phyloP scores from a whole-genome alignment of 1,139 yeast species.

The Blastobotrys elegans region DNA sequence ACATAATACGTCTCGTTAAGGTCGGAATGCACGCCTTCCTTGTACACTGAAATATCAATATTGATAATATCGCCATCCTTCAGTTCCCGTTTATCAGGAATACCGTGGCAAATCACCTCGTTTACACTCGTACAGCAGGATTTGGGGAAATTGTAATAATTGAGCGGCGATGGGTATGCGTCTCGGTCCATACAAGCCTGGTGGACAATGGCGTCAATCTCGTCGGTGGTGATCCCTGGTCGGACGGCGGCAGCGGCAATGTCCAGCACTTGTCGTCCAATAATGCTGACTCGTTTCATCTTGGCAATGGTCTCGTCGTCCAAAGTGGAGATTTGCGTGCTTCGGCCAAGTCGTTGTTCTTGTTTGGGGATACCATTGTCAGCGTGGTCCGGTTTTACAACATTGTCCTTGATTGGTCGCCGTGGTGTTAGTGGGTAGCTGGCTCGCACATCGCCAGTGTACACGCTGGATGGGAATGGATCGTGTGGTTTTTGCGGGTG shows the following conservation, averaged over 20 bases:
- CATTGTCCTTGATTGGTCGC: constrained; percentile 64
- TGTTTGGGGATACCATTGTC: constrained; percentile 68
- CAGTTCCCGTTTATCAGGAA: constrained; percentile 82
- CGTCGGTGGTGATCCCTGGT: constrained; percentile 94
- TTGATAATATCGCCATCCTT: constrained; percentile 94
- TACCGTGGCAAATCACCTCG: constrained; percentile 95
- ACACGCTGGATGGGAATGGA: constrained; percentile 79
- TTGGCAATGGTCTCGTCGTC: constrained; percentile 63
- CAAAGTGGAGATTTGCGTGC: constrained; percentile 59
- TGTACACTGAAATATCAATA: constrained; percentile 79
- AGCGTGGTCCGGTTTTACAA: constrained; percentile 83
- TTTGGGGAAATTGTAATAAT: constrained; percentile 92
- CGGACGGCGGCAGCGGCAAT: constrained; percentile 73
- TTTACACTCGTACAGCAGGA: constrained; percentile 90
- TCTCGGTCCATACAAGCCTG: constrained; percentile 82
- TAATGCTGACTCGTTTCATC: constrained; percentile 64
- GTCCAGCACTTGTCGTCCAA: constrained; percentile 88
- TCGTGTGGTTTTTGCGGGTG: constrained; percentile 52
- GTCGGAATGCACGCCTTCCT: constrained; percentile 90
- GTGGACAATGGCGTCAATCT: constrained; percentile 80
- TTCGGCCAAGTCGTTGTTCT: constrained; percentile 71
- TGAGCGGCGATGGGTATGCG: constrained; percentile 92
- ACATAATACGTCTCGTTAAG: constrained; percentile 95
- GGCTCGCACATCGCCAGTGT: constrained; percentile 72
- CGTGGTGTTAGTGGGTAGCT: constrained; percentile 74